Conservation (phyloP, 2,329 filamentous ascomycete species). For the Domatiomyces catenatus region DNA sequence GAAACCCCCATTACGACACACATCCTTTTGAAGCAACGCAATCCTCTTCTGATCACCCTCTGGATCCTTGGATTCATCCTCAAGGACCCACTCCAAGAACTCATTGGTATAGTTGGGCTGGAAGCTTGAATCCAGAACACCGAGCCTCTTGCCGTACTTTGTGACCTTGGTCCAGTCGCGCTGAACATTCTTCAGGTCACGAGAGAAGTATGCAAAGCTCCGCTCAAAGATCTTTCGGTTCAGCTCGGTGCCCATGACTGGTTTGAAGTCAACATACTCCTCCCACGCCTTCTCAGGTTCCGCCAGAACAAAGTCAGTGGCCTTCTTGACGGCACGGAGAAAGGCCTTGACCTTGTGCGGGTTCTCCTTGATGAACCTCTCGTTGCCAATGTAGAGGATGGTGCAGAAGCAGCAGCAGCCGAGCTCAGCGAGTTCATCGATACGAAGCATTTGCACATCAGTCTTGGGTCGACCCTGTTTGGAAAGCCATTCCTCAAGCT, state of each 20-base stretch:
- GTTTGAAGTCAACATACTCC: slow-evolving; percentile 58
- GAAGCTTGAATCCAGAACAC: slow-evolving; percentile 49
- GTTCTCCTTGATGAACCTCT: slow-evolving; percentile 50
- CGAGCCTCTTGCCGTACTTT: slow-evolving; percentile 57
- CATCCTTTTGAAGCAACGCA: slow-evolving; percentile 50
- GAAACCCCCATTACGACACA: slow-evolving; percentile 50
- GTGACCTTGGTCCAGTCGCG: slow-evolving; percentile 69
- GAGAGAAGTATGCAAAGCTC: slow-evolving; percentile 61
- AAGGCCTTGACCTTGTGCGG: slow-evolving; percentile 52
- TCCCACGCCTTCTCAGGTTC: slow-evolving; percentile 48
- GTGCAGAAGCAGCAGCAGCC: slow-evolving; percentile 76
- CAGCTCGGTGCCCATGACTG: slow-evolving; percentile 49
- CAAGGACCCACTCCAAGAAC: slow-evolving; percentile 51
- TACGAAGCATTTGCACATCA: slow-evolving; percentile 67
- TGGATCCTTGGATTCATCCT: slow-evolving; percentile 50
- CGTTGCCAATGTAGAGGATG: slow-evolving; percentile 67
- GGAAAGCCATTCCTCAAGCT: slow-evolving; percentile 61
- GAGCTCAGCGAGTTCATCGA: slow-evolving; percentile 63
- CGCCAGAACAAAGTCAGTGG: slow-evolving; percentile 56
- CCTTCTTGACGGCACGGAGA: slow-evolving; percentile 56
- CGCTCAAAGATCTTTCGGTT: slow-evolving; percentile 71
- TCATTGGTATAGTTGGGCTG: slow-evolving; percentile 60
- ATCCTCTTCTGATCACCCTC: slow-evolving; percentile 61
- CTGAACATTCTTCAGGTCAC: slow-evolving; percentile 56
- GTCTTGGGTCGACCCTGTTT: slow-evolving; percentile 44